Conservation (phyloP, 495 filamentous ascomycete genomes). For the Podospora comata region DNA sequence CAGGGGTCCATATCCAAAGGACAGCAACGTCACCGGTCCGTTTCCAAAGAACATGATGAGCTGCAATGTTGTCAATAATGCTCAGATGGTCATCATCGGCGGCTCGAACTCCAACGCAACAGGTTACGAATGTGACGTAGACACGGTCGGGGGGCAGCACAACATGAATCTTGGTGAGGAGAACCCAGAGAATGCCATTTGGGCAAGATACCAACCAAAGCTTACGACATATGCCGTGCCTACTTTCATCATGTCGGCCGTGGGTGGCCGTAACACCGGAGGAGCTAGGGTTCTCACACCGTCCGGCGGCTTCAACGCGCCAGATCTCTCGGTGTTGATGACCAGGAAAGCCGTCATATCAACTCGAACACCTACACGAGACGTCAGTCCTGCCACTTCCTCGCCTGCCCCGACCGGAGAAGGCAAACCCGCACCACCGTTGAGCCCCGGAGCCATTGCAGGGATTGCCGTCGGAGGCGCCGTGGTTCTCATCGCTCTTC, state of each 20-base stretch:
- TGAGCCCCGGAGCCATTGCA: constrained; percentile 19
- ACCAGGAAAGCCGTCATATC: constrained; percentile 15
- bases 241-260: constrained; percentile 13
- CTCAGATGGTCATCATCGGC: constrained; percentile 26
- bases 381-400: constrained; percentile 2
- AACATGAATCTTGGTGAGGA: constrained; percentile 24
- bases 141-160: constrained; percentile 15
- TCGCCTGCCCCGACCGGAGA: not conserved
- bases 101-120: constrained; percentile 22
- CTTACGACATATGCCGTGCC: constrained; percentile 25
- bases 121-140: constrained; percentile 19
- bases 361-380: constrained; percentile 14
- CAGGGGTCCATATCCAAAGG: constrained; percentile 14
- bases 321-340: constrained; percentile 21
- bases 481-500: not conserved
- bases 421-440: not conserved
- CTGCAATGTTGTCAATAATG: constrained; percentile 25
- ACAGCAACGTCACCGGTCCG: constrained; percentile 16
- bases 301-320: constrained; percentile 15
- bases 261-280: constrained; percentile 18
- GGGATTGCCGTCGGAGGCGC: constrained; percentile 20
- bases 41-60: constrained; percentile 19
- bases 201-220: constrained; percentile 18
- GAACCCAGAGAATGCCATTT: constrained; percentile 18
- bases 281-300: constrained; percentile 18